A percentile compares a stretch with the other conserved stretches of the same genome.
These are phyloP conservation scores for Candida sp. DNA, from an alignment of 1,139 yeast genomes.

Conservation along the genomic window DNA sequence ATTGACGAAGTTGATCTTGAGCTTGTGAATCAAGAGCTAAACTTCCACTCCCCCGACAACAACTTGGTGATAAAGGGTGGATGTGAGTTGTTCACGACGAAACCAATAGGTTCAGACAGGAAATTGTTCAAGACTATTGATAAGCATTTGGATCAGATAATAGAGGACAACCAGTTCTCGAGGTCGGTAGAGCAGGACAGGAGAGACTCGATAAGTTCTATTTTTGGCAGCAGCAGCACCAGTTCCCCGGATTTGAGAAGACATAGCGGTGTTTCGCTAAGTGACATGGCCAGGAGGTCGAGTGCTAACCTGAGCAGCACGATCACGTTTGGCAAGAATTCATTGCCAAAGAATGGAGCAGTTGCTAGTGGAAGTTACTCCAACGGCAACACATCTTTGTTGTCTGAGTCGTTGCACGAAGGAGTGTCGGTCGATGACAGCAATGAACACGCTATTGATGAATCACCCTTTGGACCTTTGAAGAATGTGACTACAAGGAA, in stretches of 20 bases:
- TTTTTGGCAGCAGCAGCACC: constrained; percentile 42
- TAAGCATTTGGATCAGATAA: constrained; percentile 70
- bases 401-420: constrained; percentile 23
- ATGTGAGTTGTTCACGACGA: constrained; percentile 92
- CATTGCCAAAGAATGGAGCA: constrained; percentile 9
- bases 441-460: constrained; percentile 32
- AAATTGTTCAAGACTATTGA: constrained; percentile 89
- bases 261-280: constrained; percentile 22
- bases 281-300: constrained; percentile 29
- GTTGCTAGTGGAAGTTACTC: constrained; percentile 1
- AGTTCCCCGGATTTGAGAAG: constrained; percentile 31
- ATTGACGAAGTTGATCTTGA: constrained; percentile 93
- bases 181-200: constrained; percentile 46
- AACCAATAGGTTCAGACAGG: constrained; percentile 89
- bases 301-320: constrained; percentile 19
- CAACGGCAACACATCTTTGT: constrained; percentile 9
- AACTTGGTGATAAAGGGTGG: constrained; percentile 81
- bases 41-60: constrained; percentile 87
- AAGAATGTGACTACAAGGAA: constrained; percentile 83
- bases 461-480: constrained; percentile 94
- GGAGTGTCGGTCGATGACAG: constrained; percentile 26
- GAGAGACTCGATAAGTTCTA: constrained; percentile 37
- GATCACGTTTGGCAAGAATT: constrained; percentile 7
- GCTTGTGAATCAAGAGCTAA: constrained; percentile 83
- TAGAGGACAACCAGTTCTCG: constrained; percentile 59